These are phyloP conservation scores for Antrodiella citrinella DNA, from an alignment of 768 basidiomycete genomes.

Conservation along the genomic window DNA sequence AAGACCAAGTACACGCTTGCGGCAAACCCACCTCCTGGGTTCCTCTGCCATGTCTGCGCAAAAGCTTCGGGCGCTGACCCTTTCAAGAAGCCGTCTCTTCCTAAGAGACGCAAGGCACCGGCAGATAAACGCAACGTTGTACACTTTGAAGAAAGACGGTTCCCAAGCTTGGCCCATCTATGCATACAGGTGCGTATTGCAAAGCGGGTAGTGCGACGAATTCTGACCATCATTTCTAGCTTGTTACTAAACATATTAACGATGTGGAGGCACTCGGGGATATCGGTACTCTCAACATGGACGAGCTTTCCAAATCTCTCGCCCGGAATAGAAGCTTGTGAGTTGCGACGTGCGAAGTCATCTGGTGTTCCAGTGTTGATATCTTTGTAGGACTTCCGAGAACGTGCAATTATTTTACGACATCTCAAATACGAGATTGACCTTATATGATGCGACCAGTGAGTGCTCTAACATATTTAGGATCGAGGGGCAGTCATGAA, in stretches of 20 bases:
- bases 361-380: too few species aligned
- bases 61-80: conserved; percentile 74
- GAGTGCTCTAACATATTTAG: conserved; percentile 24
- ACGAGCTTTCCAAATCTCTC: conserved; percentile 75
- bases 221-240: conserved; percentile 30
- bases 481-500: neutral
- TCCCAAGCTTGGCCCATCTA: conserved; percentile 65
- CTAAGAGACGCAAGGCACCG: conserved; percentile 53
- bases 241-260: conserved; percentile 80
- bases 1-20: conserved; percentile 86
- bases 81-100: conserved; percentile 69
- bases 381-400: conserved; percentile 50
- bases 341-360: conserved; percentile 25
- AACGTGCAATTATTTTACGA: conserved; percentile 85
- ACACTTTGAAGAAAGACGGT: conserved; percentile 59
- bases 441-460: conserved; percentile 89
- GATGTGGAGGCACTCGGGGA: conserved; percentile 87
- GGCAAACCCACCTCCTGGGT: conserved; percentile 61
- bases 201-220: neutral
- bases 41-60: conserved; percentile 78
- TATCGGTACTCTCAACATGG: conserved; percentile 77
- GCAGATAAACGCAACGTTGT: conserved; percentile 62
- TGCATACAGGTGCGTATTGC: conserved; percentile 62
- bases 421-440: conserved; percentile 53
- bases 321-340: conserved; percentile 78